Conservation (phyloP, 306 rosid genomes). For the Castanea crenata region DNA sequence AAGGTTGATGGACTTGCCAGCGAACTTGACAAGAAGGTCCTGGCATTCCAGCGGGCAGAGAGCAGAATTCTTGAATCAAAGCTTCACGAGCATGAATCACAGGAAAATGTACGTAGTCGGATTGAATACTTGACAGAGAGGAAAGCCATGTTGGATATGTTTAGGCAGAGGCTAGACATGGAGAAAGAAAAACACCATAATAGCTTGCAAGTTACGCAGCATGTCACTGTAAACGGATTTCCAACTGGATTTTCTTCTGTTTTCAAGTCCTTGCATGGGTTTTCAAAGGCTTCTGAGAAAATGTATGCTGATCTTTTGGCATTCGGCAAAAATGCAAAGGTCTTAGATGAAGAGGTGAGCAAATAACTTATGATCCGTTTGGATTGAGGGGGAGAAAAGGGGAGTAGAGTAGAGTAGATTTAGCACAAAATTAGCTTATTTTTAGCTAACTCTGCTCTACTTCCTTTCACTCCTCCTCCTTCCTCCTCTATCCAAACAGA, state of each 20-base stretch:
- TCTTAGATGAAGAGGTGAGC: background rate
- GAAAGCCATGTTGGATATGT: conserved; percentile 59
- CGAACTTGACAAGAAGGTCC: conserved; percentile 52
- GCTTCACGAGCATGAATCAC: conserved; percentile 37
- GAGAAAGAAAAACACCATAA: conserved; percentile 77
- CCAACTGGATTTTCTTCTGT: conserved; percentile 74
- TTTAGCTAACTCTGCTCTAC: too few species aligned
- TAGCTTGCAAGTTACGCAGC: conserved; percentile 66
- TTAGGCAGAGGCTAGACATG: conserved; percentile 51
- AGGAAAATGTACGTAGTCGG: conserved; percentile 29
- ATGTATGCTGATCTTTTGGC: conserved; percentile 68
- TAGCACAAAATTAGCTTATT: too few species aligned
- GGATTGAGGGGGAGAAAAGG: too few species aligned
- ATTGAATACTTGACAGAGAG: conserved; percentile 52
- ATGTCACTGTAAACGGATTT: conserved; percentile 61
- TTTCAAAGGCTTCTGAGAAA: conserved; percentile 68
- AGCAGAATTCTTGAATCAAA: conserved; percentile 57
- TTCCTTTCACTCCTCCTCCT: too few species aligned
- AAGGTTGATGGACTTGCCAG: conserved; percentile 64
- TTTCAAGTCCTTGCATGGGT: conserved; percentile 68
- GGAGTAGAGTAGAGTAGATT: too few species aligned
- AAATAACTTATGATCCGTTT: too few species aligned
- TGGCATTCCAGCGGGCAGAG: conserved; percentile 50
- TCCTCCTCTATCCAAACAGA: too few species aligned
- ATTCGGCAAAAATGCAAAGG: conserved; percentile 46